Conservation (phyloP, 2,329 filamentous ascomycete species). For the Sporothrix brunneoviolacea region DNA sequence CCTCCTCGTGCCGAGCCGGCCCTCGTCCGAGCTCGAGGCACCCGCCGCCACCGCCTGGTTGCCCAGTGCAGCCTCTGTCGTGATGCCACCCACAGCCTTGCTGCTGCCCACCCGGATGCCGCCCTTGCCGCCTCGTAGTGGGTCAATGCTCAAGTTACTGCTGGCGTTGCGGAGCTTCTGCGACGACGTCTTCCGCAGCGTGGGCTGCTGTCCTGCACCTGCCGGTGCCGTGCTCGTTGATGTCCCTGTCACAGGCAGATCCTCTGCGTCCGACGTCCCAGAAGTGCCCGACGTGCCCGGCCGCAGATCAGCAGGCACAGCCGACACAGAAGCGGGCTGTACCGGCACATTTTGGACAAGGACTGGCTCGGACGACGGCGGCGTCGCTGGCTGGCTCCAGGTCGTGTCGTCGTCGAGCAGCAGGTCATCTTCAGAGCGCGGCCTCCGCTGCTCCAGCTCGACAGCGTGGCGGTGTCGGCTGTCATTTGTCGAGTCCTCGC, state of each 20-base stretch:
- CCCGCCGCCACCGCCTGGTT: not conserved
- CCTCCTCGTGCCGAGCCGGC: no score
- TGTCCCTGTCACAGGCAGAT: no score
- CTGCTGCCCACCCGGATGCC: constrained; percentile 19
- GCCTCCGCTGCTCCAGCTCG: not conserved
- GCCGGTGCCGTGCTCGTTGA: not conserved
- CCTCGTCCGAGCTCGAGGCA: not conserved
- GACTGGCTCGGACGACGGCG: not conserved
- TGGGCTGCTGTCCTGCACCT: not conserved
- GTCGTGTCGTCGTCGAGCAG: constrained; percentile 8
- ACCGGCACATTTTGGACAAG: no score
- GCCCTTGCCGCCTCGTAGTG: constrained; percentile 19
- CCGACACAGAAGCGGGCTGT: no score
- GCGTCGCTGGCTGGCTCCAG: constrained; percentile 11
- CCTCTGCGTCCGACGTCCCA: no score
- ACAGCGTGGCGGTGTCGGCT: not conserved
- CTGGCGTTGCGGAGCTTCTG: constrained; percentile 25
- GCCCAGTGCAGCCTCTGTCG: constrained; percentile 12
- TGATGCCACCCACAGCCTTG: constrained; percentile 18
- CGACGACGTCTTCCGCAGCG: constrained; percentile 11
- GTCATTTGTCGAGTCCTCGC: no score
- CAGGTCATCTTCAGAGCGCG: constrained; percentile 8
- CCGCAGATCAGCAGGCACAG: no score
- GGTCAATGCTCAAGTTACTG: constrained; percentile 27
- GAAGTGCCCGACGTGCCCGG: no score